These are phyloP conservation scores for Cyberlindnera veronae DNA, from an alignment of 805 yeast species.

Conservation along the genomic window DNA sequence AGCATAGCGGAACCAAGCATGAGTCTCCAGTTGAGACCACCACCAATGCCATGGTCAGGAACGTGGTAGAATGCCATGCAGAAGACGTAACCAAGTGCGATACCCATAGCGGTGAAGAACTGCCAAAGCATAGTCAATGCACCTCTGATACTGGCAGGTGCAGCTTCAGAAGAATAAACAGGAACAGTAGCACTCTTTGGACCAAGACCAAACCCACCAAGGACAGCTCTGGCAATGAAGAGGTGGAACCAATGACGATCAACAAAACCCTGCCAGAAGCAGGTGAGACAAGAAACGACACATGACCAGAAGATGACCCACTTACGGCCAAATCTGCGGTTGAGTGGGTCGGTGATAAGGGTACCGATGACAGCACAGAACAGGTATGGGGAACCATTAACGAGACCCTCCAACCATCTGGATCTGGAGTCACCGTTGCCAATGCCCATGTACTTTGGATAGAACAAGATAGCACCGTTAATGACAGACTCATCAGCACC, in stretches of 20 bases:
- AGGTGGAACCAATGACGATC: constrained; percentile 60
- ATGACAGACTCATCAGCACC: constrained; percentile 80
- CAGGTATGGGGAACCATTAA: constrained; percentile 69
- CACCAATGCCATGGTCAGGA: constrained; percentile 32
- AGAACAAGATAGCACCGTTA: constrained; percentile 66
- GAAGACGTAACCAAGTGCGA: constrained; percentile 67
- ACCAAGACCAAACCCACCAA: constrained; percentile 65
- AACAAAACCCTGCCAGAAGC: constrained; percentile 66
- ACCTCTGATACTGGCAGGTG: constrained; percentile 62
- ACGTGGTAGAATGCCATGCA: constrained; percentile 60
- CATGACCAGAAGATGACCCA: constrained; percentile 66
- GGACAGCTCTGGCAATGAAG: constrained; percentile 59
- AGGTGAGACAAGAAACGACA: constrained; percentile 52
- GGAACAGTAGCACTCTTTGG: constrained; percentile 77
- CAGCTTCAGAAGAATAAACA: constrained; percentile 64
- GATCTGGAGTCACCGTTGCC: constrained; percentile 42
- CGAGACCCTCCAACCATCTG: constrained; percentile 57
- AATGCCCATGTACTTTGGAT: constrained; percentile 54
- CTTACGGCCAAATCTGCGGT: constrained; percentile 56
- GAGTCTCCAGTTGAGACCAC: constrained; percentile 61
- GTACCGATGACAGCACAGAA: constrained; percentile 59
- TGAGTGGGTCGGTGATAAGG: constrained; percentile 61
- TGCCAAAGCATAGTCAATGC: constrained; percentile 74
- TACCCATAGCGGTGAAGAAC: constrained; percentile 71
- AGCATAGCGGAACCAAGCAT: constrained; percentile 67